Conservation (phyloP, 1,284 basidiomycete genomes). For the Psilocybe mexicana region DNA sequence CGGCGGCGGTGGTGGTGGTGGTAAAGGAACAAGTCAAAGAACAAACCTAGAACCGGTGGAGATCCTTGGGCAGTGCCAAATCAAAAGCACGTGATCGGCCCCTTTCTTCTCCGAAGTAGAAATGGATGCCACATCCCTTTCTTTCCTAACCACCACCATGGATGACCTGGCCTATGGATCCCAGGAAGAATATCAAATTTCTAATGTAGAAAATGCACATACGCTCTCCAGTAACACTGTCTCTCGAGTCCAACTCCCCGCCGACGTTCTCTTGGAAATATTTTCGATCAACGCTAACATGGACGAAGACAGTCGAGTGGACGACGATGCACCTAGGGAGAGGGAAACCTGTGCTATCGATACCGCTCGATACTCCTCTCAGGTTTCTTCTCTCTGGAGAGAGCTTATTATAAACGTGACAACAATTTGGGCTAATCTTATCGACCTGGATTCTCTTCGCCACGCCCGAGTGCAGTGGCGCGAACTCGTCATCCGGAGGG, state of each 20-base stretch:
- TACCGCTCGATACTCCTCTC: neutral
- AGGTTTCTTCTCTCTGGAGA: neutral
- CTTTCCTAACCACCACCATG: too few species aligned
- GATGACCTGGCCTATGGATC: too few species aligned
- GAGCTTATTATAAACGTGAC: neutral
- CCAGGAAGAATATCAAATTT: too few species aligned
- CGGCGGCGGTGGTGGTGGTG: too few species aligned
- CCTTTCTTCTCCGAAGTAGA: too few species aligned
- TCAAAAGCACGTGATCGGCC: too few species aligned
- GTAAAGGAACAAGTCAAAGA: too few species aligned
- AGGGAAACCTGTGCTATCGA: neutral
- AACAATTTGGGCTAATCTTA: neutral
- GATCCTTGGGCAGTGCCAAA: too few species aligned
- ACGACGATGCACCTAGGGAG: neutral
- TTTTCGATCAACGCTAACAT: constrained; percentile 5
- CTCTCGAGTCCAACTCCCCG: neutral
- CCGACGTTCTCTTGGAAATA: neutral
- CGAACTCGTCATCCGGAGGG: neutral
- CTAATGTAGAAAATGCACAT: too few species aligned
- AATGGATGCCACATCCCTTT: too few species aligned
- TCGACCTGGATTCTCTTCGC: neutral
- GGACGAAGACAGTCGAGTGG: neutral
- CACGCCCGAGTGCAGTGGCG: neutral
- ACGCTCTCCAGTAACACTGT: neutral
- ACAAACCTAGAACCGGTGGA: too few species aligned